A percentile compares a stretch with the other conserved stretches of the same genome.
Conservation (phyloP, 1,139 yeast genomes). For the Ogataea hybrid region DNA sequence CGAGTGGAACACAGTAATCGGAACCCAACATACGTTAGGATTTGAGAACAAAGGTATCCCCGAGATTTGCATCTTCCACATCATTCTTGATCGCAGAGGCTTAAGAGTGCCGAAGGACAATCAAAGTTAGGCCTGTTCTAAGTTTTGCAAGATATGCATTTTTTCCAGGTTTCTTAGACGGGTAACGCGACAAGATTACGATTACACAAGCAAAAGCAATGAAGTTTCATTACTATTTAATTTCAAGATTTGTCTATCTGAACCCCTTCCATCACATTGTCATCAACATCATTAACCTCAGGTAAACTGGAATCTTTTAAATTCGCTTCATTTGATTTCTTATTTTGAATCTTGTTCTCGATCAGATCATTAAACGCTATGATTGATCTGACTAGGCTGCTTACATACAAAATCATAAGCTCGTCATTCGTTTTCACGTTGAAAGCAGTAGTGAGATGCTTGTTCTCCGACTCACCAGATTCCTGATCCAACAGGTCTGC, state of each 20-base stretch:
- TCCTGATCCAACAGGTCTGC: slow-evolving; percentile 23
- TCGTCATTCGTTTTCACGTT: slow-evolving; percentile 94
- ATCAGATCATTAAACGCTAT: slow-evolving; percentile 96
- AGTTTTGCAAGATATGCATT: background rate
- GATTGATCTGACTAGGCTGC: slow-evolving; percentile 88
- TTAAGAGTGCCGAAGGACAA: background rate
- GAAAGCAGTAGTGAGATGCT: slow-evolving; percentile 72
- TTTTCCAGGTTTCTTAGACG: slow-evolving; percentile 3
- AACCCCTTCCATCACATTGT: slow-evolving; percentile 21
- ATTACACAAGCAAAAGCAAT: background rate
- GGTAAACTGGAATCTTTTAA: background rate
- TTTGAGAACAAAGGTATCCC: background rate
- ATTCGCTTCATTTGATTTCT: slow-evolving; percentile 47
- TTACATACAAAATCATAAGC: slow-evolving; percentile 87
- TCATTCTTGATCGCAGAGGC: background rate
- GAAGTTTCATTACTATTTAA: background rate
- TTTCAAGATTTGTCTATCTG: slow-evolving; percentile 17
- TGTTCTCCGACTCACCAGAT: slow-evolving; percentile 21
- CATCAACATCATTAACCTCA: slow-evolving; percentile 13
- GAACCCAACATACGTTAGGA: background rate
- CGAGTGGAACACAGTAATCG: background rate
- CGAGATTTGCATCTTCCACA: slow-evolving; percentile 9
- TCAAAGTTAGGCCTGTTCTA: background rate
- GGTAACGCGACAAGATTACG: slow-evolving; percentile 7
- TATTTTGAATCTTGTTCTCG: slow-evolving; percentile 90